Percentiles rank a stretch among this genome's conserved stretches.
Conservation (phyloP, 805 yeast species). For the Yamadazyma phyllophila region DNA sequence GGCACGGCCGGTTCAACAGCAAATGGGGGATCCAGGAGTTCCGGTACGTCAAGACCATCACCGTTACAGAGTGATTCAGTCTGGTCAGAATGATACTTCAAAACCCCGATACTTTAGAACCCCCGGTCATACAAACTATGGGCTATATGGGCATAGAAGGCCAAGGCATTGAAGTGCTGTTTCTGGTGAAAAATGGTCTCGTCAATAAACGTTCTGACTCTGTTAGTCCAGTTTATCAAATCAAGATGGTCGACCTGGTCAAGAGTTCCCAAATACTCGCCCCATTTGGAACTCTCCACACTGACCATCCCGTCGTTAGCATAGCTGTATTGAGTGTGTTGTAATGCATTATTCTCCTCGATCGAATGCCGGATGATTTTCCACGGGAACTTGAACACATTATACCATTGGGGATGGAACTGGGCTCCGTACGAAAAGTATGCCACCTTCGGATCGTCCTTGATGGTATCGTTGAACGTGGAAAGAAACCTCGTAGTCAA, state of each 20-base stretch:
- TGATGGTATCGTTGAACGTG: conserved; percentile 51
- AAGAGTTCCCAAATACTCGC: conserved; percentile 74
- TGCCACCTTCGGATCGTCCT: conserved; percentile 57
- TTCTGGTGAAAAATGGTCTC: conserved; percentile 26
- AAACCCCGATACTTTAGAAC: no score
- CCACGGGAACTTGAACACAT: conserved; percentile 65
- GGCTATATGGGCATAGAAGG: conserved; percentile 66
- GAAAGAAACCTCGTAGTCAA: conserved; percentile 56
- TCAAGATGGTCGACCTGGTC: conserved; percentile 82
- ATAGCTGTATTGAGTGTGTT: conserved; percentile 25
- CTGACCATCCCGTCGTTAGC: conserved; percentile 88
- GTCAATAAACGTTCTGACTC: conserved; percentile 39
- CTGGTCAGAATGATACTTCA: no score
- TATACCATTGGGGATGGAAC: conserved; percentile 60
- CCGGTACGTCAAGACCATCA: conserved; percentile 34
- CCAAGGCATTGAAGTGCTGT: conserved; percentile 59
- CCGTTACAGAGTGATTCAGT: conserved; percentile 23
- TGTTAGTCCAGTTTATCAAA: conserved; percentile 77
- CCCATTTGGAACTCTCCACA: conserved; percentile 79
- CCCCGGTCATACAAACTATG: conserved; percentile 61
- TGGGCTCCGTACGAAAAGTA: conserved; percentile 85
- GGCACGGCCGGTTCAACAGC: conserved; percentile 38
- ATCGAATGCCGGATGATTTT: conserved; percentile 44
- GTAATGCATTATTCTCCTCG: neutral
- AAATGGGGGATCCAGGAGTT: conserved; percentile 47